Conservation (phyloP, 495 filamentous ascomycete genomes). For the Neurospora tetraspora region DNA sequence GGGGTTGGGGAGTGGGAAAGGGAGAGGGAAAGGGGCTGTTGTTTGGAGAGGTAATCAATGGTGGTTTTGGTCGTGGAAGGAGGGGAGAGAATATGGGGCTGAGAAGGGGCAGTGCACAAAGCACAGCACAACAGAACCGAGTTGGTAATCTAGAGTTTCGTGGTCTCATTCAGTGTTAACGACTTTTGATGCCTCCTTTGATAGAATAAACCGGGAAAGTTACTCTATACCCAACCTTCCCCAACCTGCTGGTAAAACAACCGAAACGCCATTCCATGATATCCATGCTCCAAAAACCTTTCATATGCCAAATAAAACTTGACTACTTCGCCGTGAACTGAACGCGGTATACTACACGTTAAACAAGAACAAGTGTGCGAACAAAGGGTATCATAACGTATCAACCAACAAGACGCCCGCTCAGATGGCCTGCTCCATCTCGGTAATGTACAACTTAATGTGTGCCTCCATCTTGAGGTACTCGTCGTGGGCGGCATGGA, state of each 20-base stretch:
- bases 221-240: not conserved
- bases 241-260: slow-evolving; percentile 6
- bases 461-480: slow-evolving; percentile 95
- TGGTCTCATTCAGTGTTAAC: not conserved
- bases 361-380: not conserved
- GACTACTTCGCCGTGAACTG: not conserved
- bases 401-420: not conserved
- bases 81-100: not conserved
- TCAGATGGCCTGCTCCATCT: slow-evolving; percentile 92
- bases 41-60: not conserved
- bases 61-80: not conserved
- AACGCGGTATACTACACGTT: not conserved
- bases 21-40: slow-evolving; percentile 8
- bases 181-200: not conserved
- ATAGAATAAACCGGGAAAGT: not conserved
- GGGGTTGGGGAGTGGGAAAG: slow-evolving; percentile 23
- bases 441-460: slow-evolving; percentile 93
- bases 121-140: not conserved
- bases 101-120: not conserved
- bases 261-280: slow-evolving; percentile 22
- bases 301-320: not conserved
- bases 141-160: not conserved
- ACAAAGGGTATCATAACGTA: not conserved
- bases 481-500: slow-evolving; percentile 77
- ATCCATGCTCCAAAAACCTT: not conserved